A percentile compares a stretch with the other conserved stretches of the same genome.
Conservation (phyloP, 495 filamentous ascomycete genomes). For the Hypoxylon cercidicola region DNA sequence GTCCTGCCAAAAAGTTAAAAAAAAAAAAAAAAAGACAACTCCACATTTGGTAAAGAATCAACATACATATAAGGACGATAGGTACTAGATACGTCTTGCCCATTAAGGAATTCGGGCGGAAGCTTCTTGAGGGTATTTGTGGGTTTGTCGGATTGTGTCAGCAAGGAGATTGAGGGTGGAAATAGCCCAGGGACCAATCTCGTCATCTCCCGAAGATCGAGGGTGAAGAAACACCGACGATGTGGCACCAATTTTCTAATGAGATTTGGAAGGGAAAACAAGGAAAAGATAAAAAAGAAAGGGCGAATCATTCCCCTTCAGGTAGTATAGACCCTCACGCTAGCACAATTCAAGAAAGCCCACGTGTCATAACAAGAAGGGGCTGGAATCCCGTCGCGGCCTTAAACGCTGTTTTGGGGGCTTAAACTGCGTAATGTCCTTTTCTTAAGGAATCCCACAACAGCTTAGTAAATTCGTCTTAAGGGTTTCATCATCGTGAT, state of each 20-base stretch:
- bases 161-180: slow-evolving; percentile 40
- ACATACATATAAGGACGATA: not conserved
- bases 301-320: slow-evolving; percentile 37
- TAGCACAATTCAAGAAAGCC: slow-evolving; percentile 39
- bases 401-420: slow-evolving; percentile 30
- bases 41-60: not conserved
- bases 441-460: slow-evolving; percentile 27
- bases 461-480: slow-evolving; percentile 29
- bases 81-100: no score
- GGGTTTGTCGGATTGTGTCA: slow-evolving; percentile 33
- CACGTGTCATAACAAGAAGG: slow-evolving; percentile 44
- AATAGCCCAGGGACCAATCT: slow-evolving; percentile 46
- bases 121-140: slow-evolving; percentile 27
- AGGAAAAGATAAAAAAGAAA: slow-evolving; percentile 6
- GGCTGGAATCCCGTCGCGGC: slow-evolving; percentile 34
- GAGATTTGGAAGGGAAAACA: slow-evolving; percentile 33
- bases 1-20: no score
- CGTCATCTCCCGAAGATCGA: slow-evolving; percentile 51
- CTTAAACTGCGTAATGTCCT: slow-evolving; percentile 25
- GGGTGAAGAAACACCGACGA: slow-evolving; percentile 48
- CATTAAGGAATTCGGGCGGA: not conserved
- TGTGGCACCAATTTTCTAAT: slow-evolving; percentile 45
- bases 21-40: not conserved
- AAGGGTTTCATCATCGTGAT: slow-evolving; percentile 29
- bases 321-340: slow-evolving; percentile 24